Conservation (phyloP, 228 moss, liverwort and hornwort genomes). For the Sphagnum magellanicum region DNA sequence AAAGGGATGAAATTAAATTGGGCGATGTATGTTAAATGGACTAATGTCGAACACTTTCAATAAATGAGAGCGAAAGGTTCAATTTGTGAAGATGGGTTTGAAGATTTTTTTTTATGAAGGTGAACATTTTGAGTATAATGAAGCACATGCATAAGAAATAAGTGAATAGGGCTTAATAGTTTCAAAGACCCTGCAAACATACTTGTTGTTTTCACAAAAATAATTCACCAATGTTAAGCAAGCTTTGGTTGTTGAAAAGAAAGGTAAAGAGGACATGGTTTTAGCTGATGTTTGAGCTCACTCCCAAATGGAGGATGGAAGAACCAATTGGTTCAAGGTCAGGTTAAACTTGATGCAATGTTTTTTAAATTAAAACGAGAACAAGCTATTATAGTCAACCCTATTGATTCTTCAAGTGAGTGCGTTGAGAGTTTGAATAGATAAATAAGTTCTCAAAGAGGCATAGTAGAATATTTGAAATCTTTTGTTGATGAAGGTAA, state of each 20-base stretch:
- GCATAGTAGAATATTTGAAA: background rate
- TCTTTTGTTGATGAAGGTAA: background rate
- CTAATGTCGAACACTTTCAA: background rate
- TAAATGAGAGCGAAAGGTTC: too few relatives aligned
- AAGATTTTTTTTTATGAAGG: background rate
- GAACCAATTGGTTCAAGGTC: too few relatives aligned
- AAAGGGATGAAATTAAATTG: background rate
- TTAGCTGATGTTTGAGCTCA: background rate
- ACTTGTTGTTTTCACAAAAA: too few relatives aligned
- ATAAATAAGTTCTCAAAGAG: background rate
- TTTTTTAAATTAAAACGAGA: too few relatives aligned
- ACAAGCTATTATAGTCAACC: background rate
- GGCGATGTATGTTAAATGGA: background rate
- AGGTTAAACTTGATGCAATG: too few relatives aligned
- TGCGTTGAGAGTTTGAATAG: background rate
- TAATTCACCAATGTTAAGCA: too few relatives aligned
- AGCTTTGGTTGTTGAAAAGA: too few relatives aligned
- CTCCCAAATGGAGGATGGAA: too few relatives aligned
- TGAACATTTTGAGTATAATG: background rate
- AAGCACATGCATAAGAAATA: background rate
- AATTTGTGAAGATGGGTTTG: background rate
- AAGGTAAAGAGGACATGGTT: background rate
- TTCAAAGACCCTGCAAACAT: too few relatives aligned
- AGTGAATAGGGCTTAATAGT: too few relatives aligned
- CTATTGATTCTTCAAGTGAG: background rate